A percentile compares a stretch with the other conserved stretches of the same genome.
These are phyloP conservation scores for Turritis glabra DNA, from an alignment of 345 rosid species.

Conservation along the genomic window DNA sequence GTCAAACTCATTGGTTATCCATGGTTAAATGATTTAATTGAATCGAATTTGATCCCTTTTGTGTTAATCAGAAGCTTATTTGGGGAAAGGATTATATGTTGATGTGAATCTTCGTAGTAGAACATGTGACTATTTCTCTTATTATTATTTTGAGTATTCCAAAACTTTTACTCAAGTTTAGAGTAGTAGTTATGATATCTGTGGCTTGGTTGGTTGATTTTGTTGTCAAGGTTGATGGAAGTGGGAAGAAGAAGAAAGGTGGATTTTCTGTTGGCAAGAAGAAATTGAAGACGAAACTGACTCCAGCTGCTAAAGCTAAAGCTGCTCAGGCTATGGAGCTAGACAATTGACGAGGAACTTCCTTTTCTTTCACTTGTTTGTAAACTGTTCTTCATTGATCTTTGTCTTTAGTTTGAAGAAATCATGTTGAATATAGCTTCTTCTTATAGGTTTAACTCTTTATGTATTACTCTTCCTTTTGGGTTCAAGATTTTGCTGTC, in stretches of 20 bases:
- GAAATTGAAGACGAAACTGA: slow-evolving; percentile 80
- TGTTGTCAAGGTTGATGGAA: slow-evolving; percentile 65
- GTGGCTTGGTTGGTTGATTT: slow-evolving; percentile 2
- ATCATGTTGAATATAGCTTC: not conserved
- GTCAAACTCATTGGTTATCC: not conserved
- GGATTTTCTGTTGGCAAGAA: slow-evolving; percentile 90
- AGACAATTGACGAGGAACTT: slow-evolving; percentile 57
- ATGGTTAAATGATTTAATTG: not conserved
- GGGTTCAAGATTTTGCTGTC: slow-evolving; percentile 12
- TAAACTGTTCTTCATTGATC: slow-evolving; percentile 12
- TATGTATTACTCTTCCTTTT: not conserved
- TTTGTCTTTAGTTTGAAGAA: not conserved
- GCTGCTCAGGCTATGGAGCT: slow-evolving; percentile 97
- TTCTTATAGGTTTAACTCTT: slow-evolving; percentile 9
- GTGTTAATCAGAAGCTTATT: not conserved
- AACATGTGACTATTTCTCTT: not conserved
- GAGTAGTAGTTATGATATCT: slow-evolving; percentile 2
- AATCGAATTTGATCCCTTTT: not conserved
- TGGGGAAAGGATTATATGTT: not conserved
- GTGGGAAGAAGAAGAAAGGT: slow-evolving; percentile 67
- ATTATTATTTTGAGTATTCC: not conserved
- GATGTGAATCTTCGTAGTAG: not conserved
- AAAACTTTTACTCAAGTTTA: not conserved
- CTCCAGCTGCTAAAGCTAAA: slow-evolving; percentile 78
- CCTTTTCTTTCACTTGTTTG: slow-evolving; percentile 20